Conservation (phyloP, 2,329 filamentous ascomycete species). For the Gliomastix tumulicola region DNA sequence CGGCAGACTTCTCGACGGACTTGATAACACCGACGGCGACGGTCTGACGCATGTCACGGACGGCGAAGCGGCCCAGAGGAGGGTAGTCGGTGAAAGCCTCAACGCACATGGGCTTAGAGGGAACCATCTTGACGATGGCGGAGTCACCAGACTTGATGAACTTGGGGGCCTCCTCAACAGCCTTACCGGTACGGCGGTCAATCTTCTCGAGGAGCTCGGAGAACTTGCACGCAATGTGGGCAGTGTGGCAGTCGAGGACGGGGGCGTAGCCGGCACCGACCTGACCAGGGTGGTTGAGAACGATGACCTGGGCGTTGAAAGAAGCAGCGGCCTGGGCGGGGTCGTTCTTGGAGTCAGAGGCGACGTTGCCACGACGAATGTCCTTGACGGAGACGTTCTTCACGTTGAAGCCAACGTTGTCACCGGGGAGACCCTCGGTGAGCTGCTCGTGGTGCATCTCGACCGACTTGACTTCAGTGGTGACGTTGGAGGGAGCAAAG, state of each 20-base stretch:
- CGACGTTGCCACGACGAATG: conserved; percentile 99
- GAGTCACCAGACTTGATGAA: conserved; percentile 99
- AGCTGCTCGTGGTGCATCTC: conserved; percentile 99
- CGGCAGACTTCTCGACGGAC: conserved; percentile 62
- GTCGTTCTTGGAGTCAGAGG: conserved; percentile 99
- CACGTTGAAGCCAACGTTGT: conserved; percentile 99
- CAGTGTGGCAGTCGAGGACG: conserved; percentile 99
- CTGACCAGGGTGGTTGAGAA: conserved; percentile 99
- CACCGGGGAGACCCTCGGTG: conserved; percentile 86
- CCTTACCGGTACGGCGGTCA: conserved; percentile 99
- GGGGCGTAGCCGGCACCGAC: conserved; percentile 98
- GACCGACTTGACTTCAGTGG: conserved; percentile 99
- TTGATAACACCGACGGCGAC: conserved; percentile 96
- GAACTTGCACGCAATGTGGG: conserved; percentile 99
- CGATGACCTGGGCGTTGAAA: conserved; percentile 99
- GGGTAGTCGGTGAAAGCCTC: conserved; percentile 99
- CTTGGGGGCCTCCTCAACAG: conserved; percentile 85
- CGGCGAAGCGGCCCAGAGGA: conserved; percentile 98
- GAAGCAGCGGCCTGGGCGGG: conserved; percentile 80
- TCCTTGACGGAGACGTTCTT: conserved; percentile 99
- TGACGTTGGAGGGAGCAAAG: conserved; percentile 97
- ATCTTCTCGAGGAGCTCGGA: conserved; percentile 99
- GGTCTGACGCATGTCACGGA: conserved; percentile 95
- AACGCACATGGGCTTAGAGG: conserved; percentile 99
- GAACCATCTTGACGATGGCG: conserved; percentile 99